Evolutionary conservation across 2,329 filamentous ascomycete genomes (phyloP), one percentile per base, ranked within the genome.

Genomic region (Aspergillus sojae): DNA sequence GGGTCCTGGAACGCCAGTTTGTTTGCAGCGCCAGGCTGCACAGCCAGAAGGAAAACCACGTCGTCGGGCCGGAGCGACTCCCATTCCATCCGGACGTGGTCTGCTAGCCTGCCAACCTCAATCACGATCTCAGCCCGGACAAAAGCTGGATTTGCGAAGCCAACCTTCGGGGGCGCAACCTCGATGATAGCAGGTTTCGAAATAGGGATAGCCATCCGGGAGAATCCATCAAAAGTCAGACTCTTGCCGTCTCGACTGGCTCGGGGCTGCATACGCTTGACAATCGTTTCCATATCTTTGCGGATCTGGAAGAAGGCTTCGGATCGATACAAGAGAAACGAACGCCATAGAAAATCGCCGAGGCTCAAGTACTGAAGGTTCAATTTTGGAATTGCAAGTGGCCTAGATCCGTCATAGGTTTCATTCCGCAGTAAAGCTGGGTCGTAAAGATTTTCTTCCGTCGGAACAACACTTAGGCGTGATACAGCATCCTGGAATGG

Each of bases 281-380:
- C 75, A 7, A 91, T 88, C 55, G 92, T 87, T 74, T 97, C 93
- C 62, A 99, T 88, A 74, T 99, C 93, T 72, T 93, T 94, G 53
- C 93, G 88, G 64, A 99, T 94, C 64, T 93, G 92, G 76, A 96
- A 98, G 75, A 98, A 97, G 0, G 94, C 87, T 77, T 99, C 95
- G 63, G 90, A 91, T 46, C 94, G 89, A 75, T 97, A 95, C 10
- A 99, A 82, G 16, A 96, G 85, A 72, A 98, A 90, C 0, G 94
- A 93, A 66, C 96, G 88, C 93, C 94, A 99, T n/a, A 99, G 81
- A 71, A 99, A 99, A 77, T 99, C 95, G 3, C 93, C 93, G 57
- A 97, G 88, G 3, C 94, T 96, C 16, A 99, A 84, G 77, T 99
- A 99, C 74, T 99, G 95, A 32, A 99, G 82, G 71, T 97, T 99